Conservation (phyloP, 202 grass and related monocot genomes). For the Brachypodium distachyon region DNA sequence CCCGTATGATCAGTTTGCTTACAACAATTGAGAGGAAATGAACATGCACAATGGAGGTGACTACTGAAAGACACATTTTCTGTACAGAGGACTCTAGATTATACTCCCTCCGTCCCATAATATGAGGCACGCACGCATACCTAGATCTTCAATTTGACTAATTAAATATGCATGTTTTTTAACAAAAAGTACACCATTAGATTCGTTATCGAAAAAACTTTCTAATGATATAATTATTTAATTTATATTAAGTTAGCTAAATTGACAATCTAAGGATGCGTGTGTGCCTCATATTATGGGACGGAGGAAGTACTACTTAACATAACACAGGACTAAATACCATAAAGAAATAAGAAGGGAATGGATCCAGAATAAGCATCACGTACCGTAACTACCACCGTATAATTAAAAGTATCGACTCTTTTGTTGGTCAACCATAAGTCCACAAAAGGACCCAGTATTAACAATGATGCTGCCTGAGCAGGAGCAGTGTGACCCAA, state of each 20-base stretch:
- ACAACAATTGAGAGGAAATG: not conserved
- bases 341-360: not conserved
- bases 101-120: too few species aligned
- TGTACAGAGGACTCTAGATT: not conserved
- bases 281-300: too few species aligned
- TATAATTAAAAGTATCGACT: constrained; percentile 17
- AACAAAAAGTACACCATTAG: too few species aligned
- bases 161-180: too few species aligned
- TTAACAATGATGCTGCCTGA: constrained; percentile 10
- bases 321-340: not conserved
- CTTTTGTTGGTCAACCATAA: constrained; percentile 21
- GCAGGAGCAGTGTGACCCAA: constrained; percentile 23
- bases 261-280: too few species aligned
- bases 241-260: too few species aligned
- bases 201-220: too few species aligned
- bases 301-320: too few species aligned
- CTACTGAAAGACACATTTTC: not conserved
- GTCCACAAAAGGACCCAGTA: constrained; percentile 17
- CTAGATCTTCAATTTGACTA: too few species aligned
- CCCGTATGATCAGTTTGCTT: not conserved
- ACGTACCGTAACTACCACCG: constrained; percentile 7
- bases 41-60: not conserved
- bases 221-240: too few species aligned
- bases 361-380: not conserved
- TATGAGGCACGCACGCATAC: too few species aligned